Percentiles rank a stretch among this genome's conserved stretches.
Conservation (phyloP, 768 basidiomycete species). For the Cystofilobasidium capitatum region DNA sequence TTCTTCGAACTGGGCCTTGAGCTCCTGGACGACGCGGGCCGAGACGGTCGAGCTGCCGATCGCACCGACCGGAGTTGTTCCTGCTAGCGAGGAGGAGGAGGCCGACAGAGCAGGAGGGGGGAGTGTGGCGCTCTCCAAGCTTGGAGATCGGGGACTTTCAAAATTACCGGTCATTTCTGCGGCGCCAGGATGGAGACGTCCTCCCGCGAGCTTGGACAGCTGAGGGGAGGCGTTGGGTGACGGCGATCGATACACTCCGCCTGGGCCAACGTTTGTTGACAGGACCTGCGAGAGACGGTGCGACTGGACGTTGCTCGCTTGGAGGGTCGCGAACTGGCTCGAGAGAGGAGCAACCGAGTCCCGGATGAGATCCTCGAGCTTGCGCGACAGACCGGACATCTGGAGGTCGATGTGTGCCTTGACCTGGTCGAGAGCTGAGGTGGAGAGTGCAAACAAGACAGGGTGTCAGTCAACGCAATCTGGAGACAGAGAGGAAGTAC, state of each 20-base stretch:
- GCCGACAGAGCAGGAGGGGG: neutral
- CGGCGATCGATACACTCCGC: neutral
- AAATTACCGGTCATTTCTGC: neutral
- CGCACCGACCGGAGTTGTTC: neutral
- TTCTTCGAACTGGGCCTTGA: slow-evolving; percentile 89
- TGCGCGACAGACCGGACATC: slow-evolving; percentile 59
- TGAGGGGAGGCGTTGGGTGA: neutral
- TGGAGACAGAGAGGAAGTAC: slow-evolving; percentile 38
- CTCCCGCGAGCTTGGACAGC: neutral
- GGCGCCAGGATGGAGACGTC: neutral
- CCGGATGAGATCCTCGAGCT: slow-evolving; percentile 26
- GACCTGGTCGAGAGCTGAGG: slow-evolving; percentile 92
- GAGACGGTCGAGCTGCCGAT: slow-evolving; percentile 6
- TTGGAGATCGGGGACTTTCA: neutral
- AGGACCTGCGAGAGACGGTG: slow-evolving; percentile 1
- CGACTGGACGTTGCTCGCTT: neutral
- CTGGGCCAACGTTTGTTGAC: neutral
- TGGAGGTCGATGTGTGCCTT: slow-evolving; percentile 95
- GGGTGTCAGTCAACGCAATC: neutral
- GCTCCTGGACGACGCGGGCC: slow-evolving; percentile 57
- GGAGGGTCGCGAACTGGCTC: slow-evolving; percentile 24
- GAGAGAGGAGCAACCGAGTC: slow-evolving; percentile 26
- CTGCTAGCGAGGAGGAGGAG: neutral
- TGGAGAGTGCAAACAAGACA: neutral
- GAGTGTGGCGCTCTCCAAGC: neutral